Evolutionary conservation across 306 rosid genomes (phyloP).

Genomic region (Aeschynomene evenia): DNA sequence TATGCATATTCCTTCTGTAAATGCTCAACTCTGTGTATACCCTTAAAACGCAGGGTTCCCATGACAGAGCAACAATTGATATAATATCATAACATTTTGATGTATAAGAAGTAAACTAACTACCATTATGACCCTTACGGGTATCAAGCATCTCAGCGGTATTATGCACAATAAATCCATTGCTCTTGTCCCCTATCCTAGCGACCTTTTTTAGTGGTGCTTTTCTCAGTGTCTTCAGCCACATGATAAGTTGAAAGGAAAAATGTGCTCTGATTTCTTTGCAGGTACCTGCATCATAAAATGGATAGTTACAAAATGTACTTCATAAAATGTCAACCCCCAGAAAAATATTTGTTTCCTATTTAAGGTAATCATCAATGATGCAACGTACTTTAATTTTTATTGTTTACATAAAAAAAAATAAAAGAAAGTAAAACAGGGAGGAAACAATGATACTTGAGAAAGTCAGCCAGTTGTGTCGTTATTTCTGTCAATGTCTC

Average conservation of each 20-base stretch:
- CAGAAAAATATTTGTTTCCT: background rate
- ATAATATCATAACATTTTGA: constrained; percentile 6
- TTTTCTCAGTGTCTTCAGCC: constrained; percentile 54
- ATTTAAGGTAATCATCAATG: background rate
- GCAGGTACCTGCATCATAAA: constrained; percentile 65
- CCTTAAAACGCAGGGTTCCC: background rate
- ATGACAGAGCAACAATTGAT: background rate
- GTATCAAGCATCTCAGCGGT: constrained; percentile 24
- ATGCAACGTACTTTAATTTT: no score
- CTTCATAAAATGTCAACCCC: constrained; percentile 1
- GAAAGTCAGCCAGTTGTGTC: constrained; percentile 60
- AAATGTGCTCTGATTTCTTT: constrained; percentile 52
- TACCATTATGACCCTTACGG: constrained; percentile 17
- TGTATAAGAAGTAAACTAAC: background rate
- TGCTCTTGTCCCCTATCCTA: constrained; percentile 17
- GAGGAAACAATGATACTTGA: constrained; percentile 51
- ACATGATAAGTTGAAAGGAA: constrained; percentile 70
- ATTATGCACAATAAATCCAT: constrained; percentile 31
- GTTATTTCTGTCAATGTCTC: constrained; percentile 59
- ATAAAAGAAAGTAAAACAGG: no score
- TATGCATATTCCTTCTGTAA: constrained; percentile 8
- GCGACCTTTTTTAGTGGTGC: constrained; percentile 49
- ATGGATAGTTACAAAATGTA: constrained; percentile 3
- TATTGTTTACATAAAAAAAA: no score
- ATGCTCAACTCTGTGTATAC: constrained; percentile 10